Percentiles rank a stretch among this genome's conserved stretches.
These are phyloP conservation scores for Xylaria sp. DNA, from an alignment of 2,329 filamentous ascomycete genomes.

Conservation along the genomic window DNA sequence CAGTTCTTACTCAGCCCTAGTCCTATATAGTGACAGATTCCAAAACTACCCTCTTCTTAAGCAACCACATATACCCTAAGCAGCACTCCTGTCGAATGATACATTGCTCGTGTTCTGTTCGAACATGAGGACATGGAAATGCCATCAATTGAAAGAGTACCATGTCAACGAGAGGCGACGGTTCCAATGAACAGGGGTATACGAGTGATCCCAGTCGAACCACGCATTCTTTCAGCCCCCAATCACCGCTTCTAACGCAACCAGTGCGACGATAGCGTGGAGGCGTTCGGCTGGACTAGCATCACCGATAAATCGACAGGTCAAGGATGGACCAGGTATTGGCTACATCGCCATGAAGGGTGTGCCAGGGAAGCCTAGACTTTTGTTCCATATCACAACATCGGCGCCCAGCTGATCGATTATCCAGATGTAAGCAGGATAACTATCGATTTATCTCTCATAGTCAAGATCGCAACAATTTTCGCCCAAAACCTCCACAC, in stretches of 20 bases:
- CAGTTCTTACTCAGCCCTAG: not conserved
- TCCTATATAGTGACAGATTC: not conserved
- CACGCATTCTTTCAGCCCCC: not conserved
- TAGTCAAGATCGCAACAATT: conserved; percentile 5
- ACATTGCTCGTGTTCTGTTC: conserved; percentile 12
- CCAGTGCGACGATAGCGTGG: not conserved
- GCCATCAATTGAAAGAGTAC: conserved; percentile 13
- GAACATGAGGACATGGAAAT: conserved; percentile 4
- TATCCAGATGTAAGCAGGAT: conserved; percentile 5
- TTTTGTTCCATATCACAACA: conserved; percentile 12
- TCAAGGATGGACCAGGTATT: not conserved
- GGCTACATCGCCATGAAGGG: conserved; percentile 2
- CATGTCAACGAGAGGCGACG: conserved; percentile 1
- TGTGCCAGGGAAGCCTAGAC: conserved; percentile 2
- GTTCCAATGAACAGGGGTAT: not conserved
- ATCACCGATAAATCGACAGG: not conserved
- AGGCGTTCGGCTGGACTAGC: no score
- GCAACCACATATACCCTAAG: no score
- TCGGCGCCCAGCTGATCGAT: conserved; percentile 16
- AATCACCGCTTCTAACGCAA: not conserved
- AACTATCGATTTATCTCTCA: conserved; percentile 1
- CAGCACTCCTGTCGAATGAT: conserved; percentile 12
- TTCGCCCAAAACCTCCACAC: conserved; percentile 2
- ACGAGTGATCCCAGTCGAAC: not conserved
- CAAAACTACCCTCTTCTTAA: no score